These are phyloP conservation scores for Hamamelis virginiana DNA, from an alignment of 164 flowering plant genomes.

Conservation along the genomic window DNA sequence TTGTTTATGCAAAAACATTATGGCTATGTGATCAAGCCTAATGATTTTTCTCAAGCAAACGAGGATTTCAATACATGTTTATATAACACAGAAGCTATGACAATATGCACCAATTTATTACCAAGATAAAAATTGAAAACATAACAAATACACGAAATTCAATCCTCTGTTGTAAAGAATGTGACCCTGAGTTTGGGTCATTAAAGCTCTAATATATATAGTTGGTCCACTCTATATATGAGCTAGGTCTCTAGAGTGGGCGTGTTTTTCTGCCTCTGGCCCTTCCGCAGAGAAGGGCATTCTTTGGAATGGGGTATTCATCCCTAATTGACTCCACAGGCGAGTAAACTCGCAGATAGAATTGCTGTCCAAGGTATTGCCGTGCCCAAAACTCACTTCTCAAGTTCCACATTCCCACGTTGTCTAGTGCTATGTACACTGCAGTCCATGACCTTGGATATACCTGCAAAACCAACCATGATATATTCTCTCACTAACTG, in stretches of 20 bases:
- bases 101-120: too few species aligned
- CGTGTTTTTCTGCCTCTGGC: conserved; percentile 40
- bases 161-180: not conserved
- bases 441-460: conserved; percentile 93
- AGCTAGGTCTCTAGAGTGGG: conserved; percentile 14
- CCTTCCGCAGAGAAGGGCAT: conserved; percentile 74
- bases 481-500: not conserved
- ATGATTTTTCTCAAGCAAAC: too few species aligned
- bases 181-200: not conserved
- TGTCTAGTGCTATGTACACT: conserved; percentile 66
- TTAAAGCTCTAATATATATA: not conserved
- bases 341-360: conserved; percentile 69
- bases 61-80: too few species aligned
- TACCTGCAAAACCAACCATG: conserved; percentile 49
- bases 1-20: too few species aligned
- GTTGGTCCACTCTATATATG: too few species aligned
- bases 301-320: conserved; percentile 66
- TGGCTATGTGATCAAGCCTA: too few species aligned
- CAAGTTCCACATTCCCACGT: conserved; percentile 92
- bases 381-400: conserved; percentile 73
- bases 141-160: too few species aligned
- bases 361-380: conserved; percentile 82
- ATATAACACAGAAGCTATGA: too few species aligned
- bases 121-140: too few species aligned
- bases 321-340: conserved; percentile 54